These are phyloP conservation scores for Globisporangium spiculum DNA, from an alignment of 352 stramenopile species.

Conservation along the genomic window DNA sequence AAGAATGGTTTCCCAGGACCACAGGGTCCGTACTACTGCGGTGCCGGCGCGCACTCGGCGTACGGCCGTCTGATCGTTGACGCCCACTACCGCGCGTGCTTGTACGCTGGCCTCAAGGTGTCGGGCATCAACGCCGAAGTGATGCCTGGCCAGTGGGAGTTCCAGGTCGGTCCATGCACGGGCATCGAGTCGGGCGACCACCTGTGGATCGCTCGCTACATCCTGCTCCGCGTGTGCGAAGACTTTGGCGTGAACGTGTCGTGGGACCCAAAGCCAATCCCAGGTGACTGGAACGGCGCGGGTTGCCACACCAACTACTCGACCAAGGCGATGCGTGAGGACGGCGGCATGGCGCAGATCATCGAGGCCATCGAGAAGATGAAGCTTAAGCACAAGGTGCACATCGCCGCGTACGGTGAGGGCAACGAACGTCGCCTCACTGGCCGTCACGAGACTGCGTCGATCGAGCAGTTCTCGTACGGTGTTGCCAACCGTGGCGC, in stretches of 20 bases:
- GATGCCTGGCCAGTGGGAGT: slow-evolving; percentile 98
- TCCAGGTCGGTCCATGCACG: slow-evolving; percentile 96
- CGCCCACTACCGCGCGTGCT: slow-evolving; percentile 93
- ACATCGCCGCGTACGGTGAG: slow-evolving; percentile 96
- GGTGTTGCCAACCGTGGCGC: slow-evolving; percentile 97
- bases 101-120: slow-evolving; percentile 95
- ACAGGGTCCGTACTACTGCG: slow-evolving; percentile 93
- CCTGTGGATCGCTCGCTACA: slow-evolving; percentile 97
- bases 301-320: slow-evolving; percentile 97
- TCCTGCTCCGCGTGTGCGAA: slow-evolving; percentile 96
- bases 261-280: slow-evolving; percentile 97
- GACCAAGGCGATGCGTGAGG: slow-evolving; percentile 95
- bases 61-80: slow-evolving; percentile 95
- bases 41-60: slow-evolving; percentile 93
- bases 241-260: slow-evolving; percentile 97
- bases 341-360: slow-evolving; percentile 91
- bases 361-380: slow-evolving; percentile 98
- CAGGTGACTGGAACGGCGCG: slow-evolving; percentile 97
- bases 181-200: slow-evolving; percentile 96
- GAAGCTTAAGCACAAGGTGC: slow-evolving; percentile 95
- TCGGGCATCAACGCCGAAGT: slow-evolving; percentile 97
- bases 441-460: slow-evolving; percentile 95
- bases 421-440: slow-evolving; percentile 97
- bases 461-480: slow-evolving; percentile 96
- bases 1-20: slow-evolving; percentile 86